These are phyloP conservation scores for Mortierella sp. DNA, from an alignment of 371 early-diverging fungal genomes.

Conservation along the genomic window DNA sequence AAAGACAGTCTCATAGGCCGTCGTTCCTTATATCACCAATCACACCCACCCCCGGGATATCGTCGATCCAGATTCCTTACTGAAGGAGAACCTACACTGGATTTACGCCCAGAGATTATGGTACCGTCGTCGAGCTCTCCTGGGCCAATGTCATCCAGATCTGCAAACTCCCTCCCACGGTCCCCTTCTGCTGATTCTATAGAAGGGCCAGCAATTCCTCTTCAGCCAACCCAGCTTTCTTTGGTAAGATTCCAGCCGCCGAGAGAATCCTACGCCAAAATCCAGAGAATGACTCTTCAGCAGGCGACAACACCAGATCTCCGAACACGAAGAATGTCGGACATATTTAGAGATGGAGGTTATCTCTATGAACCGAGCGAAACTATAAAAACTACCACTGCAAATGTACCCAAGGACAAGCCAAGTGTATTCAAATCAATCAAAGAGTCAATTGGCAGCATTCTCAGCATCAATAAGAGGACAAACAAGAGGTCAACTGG, in stretches of 20 bases:
- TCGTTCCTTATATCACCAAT: conserved; percentile 21
- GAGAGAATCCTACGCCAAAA: conserved; percentile 41
- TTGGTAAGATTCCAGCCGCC: conserved; percentile 20
- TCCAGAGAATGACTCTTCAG: conserved; percentile 51
- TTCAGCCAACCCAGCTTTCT: conserved; percentile 41
- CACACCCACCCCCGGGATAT: conserved; percentile 17
- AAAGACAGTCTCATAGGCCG: conserved; percentile 14
- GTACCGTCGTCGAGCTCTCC: conserved; percentile 34
- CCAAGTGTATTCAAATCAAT: conserved; percentile 22
- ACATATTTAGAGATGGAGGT: conserved; percentile 48
- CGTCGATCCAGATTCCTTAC: conserved; percentile 29
- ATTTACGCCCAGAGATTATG: conserved; percentile 27
- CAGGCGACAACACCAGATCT: conserved; percentile 31
- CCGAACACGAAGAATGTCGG: conserved; percentile 52
- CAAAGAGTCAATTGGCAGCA: conserved; percentile 28
- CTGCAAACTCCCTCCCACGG: conserved; percentile 28
- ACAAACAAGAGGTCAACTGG: conserved; percentile 11
- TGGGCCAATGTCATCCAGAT: conserved; percentile 38
- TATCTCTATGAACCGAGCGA: conserved; percentile 37
- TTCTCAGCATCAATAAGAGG: conserved; percentile 21
- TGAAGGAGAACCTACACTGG: conserved; percentile 15
- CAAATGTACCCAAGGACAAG: conserved; percentile 14
- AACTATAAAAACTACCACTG: neutral
- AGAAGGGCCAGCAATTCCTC: conserved; percentile 31
- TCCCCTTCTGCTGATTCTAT: conserved; percentile 33